A percentile compares a stretch with the other conserved stretches of the same genome.
Evolutionary conservation across 1,284 basidiomycete genomes (phyloP).

Genomic region (Wolfiporia cocos): DNA sequence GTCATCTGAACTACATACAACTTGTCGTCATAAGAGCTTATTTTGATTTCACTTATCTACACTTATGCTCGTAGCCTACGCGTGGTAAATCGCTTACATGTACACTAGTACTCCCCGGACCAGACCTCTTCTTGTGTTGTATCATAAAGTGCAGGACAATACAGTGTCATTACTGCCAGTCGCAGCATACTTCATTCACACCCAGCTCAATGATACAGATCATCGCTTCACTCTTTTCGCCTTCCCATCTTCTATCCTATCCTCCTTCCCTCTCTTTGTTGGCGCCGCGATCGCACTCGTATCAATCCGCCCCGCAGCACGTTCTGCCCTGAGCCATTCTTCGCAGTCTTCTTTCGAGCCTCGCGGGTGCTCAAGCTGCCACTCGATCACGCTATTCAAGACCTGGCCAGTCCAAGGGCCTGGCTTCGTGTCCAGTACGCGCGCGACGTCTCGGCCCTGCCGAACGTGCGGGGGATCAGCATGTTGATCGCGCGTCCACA

Average conservation of each 20-base stretch:
- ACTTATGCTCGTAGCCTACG: too few relatives aligned
- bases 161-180: too few relatives aligned
- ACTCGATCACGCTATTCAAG: constrained; percentile 64
- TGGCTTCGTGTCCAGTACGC: constrained; percentile 48
- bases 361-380: constrained; percentile 77
- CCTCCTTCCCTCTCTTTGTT: constrained; percentile 17
- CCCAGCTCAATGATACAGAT: too few relatives aligned
- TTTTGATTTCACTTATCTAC: too few relatives aligned
- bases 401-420: constrained; percentile 68
- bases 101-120: too few relatives aligned
- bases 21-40: too few relatives aligned
- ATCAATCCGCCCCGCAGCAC: constrained; percentile 35
- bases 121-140: too few relatives aligned
- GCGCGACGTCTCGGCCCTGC: constrained; percentile 69
- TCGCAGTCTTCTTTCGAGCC: constrained; percentile 61
- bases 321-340: constrained; percentile 59
- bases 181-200: too few relatives aligned
- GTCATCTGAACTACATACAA: too few relatives aligned
- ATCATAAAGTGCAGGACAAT: too few relatives aligned
- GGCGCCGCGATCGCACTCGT: constrained; percentile 25
- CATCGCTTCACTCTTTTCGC: constrained; percentile 37
- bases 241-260: constrained; percentile 23
- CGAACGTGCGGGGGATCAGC: not conserved
- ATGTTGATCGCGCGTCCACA: not conserved
- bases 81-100: too few relatives aligned